Evolutionary conservation across 176 grass and related monocot species (phyloP).

Genomic region (Calamus simplicifolius): DNA sequence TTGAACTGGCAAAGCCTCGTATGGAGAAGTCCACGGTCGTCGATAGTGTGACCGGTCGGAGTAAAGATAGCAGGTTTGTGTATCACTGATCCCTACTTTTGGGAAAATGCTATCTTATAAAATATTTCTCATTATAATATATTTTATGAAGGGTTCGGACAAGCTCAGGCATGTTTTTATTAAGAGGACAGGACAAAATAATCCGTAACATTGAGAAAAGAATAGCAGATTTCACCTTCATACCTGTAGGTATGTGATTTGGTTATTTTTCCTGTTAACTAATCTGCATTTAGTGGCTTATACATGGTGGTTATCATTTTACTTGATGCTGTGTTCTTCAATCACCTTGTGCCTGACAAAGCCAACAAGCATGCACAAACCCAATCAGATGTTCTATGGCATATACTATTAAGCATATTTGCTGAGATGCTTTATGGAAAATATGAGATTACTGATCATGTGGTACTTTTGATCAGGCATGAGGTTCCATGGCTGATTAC

Average conservation of each 20-base stretch:
- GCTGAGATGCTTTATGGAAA: too few relatives aligned
- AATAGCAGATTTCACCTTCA: conserved; percentile 89
- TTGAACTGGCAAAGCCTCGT: conserved; percentile 69
- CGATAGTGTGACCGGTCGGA: conserved; percentile 61
- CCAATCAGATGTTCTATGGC: too few relatives aligned
- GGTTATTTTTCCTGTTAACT: background rate
- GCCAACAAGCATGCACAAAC: too few relatives aligned
- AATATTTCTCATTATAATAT: conserved; percentile 3
- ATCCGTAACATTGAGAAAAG: conserved; percentile 81
- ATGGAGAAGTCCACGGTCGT: conserved; percentile 95
- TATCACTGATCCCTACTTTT: conserved; percentile 12
- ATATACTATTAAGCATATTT: too few relatives aligned
- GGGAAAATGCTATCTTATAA: conserved; percentile 3
- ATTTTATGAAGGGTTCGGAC: conserved; percentile 60
- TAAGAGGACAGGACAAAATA: conserved; percentile 82
- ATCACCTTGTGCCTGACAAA: too few relatives aligned
- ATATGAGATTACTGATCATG: too few relatives aligned
- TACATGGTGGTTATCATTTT: too few relatives aligned
- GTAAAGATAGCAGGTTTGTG: conserved; percentile 89
- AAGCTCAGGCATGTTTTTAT: conserved; percentile 93
- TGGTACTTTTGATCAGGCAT: too few relatives aligned
- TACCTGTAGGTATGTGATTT: conserved; percentile 66
- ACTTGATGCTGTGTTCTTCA: too few relatives aligned
- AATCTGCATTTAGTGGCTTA: too few relatives aligned
- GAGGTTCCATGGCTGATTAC: too few relatives aligned